Conservation (phyloP, 225 moss, liverwort and hornwort genomes). For the Climacium dendroides region DNA sequence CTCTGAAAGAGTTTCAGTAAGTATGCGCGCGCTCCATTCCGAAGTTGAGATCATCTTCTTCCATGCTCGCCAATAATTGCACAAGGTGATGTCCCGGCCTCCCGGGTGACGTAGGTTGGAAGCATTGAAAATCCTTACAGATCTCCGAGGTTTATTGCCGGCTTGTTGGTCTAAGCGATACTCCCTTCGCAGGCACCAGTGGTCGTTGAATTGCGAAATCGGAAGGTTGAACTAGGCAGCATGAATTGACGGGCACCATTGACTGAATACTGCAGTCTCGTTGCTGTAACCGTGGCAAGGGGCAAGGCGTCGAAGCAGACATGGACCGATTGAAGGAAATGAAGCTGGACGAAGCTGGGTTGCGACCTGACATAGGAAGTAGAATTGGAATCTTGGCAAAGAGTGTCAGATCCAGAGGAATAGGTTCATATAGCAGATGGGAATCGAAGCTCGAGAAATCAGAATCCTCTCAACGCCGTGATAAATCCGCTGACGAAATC, state of each 20-base stretch:
- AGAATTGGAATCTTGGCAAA: background rate
- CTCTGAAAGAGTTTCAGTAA: background rate
- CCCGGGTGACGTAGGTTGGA: background rate
- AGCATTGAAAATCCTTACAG: background rate
- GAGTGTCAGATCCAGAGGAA: constrained; percentile 4
- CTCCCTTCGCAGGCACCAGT: background rate
- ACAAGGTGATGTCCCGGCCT: background rate
- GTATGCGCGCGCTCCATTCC: background rate
- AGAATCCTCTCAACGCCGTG: background rate
- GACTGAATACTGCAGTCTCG: background rate
- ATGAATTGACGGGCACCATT: background rate
- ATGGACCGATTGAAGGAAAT: constrained; percentile 16
- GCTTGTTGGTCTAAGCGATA: background rate
- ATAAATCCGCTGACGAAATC: background rate
- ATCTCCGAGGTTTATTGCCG: background rate
- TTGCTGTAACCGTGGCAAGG: background rate
- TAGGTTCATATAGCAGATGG: constrained; percentile 2
- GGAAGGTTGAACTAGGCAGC: background rate
- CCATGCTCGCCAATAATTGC: background rate
- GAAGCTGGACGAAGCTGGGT: constrained; percentile 4
- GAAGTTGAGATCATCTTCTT: background rate
- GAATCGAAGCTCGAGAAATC: background rate
- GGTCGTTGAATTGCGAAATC: background rate
- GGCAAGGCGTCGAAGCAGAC: background rate
- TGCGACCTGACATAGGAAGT: background rate